Evolutionary conservation across 345 rosid genomes (phyloP).

Genomic region (Xanthoceras sorbifolium): DNA sequence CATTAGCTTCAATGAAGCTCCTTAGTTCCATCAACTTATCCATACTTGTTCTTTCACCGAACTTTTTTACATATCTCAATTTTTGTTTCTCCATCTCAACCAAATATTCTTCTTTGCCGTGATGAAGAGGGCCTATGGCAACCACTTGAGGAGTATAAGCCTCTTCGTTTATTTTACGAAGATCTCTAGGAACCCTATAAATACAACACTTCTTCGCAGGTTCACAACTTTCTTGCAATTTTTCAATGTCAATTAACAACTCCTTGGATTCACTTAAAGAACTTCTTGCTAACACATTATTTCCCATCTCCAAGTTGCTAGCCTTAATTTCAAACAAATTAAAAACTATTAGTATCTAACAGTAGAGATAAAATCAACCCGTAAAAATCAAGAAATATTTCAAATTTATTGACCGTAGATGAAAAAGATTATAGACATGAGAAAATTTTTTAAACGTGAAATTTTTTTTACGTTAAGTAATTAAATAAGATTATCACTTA

Average conservation of each 20-base stretch:
- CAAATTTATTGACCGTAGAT: too few relatives aligned
- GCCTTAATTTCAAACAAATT: too few relatives aligned
- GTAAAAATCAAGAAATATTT: too few relatives aligned
- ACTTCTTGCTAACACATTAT: neutral
- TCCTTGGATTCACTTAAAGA: neutral
- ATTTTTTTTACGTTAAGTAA: too few relatives aligned
- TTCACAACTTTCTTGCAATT: neutral
- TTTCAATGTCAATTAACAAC: neutral
- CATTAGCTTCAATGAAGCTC: neutral
- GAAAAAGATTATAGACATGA: too few relatives aligned
- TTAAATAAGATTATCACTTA: too few relatives aligned
- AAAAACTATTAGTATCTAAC: too few relatives aligned
- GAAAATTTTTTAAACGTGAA: too few relatives aligned
- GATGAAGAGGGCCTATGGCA: constrained; percentile 21
- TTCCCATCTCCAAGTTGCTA: too few relatives aligned
- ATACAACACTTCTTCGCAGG: neutral
- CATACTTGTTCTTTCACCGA: neutral
- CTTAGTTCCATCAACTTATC: neutral
- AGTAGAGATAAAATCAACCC: too few relatives aligned
- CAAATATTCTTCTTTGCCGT: neutral
- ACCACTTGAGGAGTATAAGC: constrained; percentile 28
- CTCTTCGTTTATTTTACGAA: constrained; percentile 8
- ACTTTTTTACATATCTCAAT: neutral
- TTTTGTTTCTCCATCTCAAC: neutral
- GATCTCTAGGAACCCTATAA: neutral